phyloP scores from a whole-genome alignment of 2,329 filamentous ascomycete genomes.

The Aureobasidium sp. region DNA sequence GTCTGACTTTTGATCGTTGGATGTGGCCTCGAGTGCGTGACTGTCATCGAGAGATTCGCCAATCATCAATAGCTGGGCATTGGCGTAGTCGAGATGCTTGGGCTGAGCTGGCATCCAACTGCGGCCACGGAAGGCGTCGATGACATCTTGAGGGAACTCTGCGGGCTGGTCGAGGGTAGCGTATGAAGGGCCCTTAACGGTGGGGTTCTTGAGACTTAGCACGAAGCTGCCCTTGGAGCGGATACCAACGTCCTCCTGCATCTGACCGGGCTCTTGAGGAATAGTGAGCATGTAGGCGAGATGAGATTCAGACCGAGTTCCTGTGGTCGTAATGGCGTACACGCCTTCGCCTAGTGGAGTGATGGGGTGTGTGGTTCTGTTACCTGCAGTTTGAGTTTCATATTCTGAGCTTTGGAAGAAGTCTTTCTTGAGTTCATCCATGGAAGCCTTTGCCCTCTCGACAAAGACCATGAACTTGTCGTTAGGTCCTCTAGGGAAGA shows the following conservation, averaged over 20 bases:
- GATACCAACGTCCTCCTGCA: conserved; percentile 69
- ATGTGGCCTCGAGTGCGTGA: conserved; percentile 48
- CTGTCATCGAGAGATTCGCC: conserved; percentile 54
- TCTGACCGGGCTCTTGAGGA: conserved; percentile 57
- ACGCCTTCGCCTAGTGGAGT: conserved; percentile 76
- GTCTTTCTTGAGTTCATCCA: conserved; percentile 61
- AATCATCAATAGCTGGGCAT: conserved; percentile 70
- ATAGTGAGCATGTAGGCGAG: conserved; percentile 73
- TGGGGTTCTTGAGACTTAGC: conserved; percentile 71
- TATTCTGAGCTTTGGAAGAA: conserved; percentile 63
- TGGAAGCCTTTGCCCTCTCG: conserved; percentile 59
- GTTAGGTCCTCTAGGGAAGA: conserved; percentile 56
- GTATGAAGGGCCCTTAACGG: conserved; percentile 55
- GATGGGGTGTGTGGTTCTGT: conserved; percentile 58
- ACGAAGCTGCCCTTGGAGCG: conserved; percentile 66
- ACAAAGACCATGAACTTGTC: conserved; percentile 78
- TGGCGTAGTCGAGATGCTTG: conserved; percentile 63
- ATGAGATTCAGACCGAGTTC: conserved; percentile 52
- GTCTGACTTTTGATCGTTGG: conserved; percentile 47
- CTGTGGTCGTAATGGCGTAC: conserved; percentile 67
- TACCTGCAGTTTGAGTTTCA: conserved; percentile 65
- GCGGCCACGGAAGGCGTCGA: conserved; percentile 61
- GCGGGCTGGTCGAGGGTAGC: conserved; percentile 55
- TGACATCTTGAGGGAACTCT: conserved; percentile 62
- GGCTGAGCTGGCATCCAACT: conserved; percentile 70